A percentile compares a stretch with the other conserved stretches of the same genome.
Conservation (phyloP, 106 monocot species). For the Chionographis japonica region DNA sequence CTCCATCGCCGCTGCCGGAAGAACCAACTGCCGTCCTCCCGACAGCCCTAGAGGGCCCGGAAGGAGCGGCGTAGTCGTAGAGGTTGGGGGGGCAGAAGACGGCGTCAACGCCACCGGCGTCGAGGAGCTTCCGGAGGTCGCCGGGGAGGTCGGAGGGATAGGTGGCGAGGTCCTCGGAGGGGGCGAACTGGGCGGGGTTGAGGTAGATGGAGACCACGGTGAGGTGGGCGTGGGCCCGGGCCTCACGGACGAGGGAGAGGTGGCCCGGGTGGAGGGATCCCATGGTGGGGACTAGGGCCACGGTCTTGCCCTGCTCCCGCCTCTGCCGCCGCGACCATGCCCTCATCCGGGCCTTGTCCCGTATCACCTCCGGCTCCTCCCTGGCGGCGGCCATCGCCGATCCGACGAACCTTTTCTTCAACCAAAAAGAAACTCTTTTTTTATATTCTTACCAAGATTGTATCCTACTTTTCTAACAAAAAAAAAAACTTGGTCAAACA, state of each 20-base stretch:
- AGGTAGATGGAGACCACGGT: slow-evolving; percentile 92
- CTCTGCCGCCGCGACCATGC: slow-evolving; percentile 50
- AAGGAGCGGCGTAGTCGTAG: slow-evolving; percentile 32
- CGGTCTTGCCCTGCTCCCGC: slow-evolving; percentile 25
- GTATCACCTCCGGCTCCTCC: slow-evolving; percentile 37
- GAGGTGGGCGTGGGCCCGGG: slow-evolving; percentile 41
- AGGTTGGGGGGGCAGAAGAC: slow-evolving; percentile 72
- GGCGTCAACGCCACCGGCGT: slow-evolving; percentile 43
- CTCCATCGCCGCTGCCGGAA: too few relatives aligned
- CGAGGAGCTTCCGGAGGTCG: slow-evolving; percentile 68
- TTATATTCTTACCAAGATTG: too few relatives aligned
- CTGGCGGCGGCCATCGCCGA: not conserved
- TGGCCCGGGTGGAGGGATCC: slow-evolving; percentile 92
- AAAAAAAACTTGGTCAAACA: too few relatives aligned
- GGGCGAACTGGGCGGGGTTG: slow-evolving; percentile 94
- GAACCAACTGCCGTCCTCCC: not conserved
- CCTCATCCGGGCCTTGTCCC: slow-evolving; percentile 58
- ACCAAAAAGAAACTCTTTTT: too few relatives aligned
- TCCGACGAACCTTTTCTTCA: too few relatives aligned
- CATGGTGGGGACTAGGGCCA: slow-evolving; percentile 96
- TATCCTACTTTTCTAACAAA: too few relatives aligned
- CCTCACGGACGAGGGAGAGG: slow-evolving; percentile 61
- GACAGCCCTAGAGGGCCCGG: not conserved
- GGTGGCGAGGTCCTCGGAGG: slow-evolving; percentile 79
- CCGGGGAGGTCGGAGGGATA: slow-evolving; percentile 70